Base-by-base conservation (phyloP, 805 yeast genomes). In the Clavispora santaluciae region DNA sequence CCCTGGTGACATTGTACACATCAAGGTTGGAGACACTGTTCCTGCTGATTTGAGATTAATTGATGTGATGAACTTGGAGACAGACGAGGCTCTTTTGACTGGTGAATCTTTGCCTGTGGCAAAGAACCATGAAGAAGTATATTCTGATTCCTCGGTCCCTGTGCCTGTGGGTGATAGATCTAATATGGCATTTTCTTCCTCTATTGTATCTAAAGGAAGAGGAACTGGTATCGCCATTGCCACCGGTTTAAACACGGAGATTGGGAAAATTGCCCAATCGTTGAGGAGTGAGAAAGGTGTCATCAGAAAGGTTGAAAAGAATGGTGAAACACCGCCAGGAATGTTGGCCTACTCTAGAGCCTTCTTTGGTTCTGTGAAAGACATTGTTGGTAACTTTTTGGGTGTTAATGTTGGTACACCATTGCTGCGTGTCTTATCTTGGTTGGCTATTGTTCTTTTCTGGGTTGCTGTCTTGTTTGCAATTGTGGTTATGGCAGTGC, bases 391-490 rank as follows among this genome's bases (percentile, higher is more conserved):
- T 26, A 76, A 81, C 29, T 76, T 88, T 49, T 71, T 88, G 49
- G 95, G 96, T 39, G 76, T 82, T 22, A 76, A 75, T 26, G 78
- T 72, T 12, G 95, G 95, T 25, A 88, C 96, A 2, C 95, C 96
- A 2, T 71, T 87, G 48, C 90, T 83, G 48, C 73, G 85, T 47
- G 79, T 78, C 51, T 70, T 88, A 40, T 79, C 95, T 1, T 79
- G 83, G 72, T 69, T 88, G 40, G 95, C 96, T 3, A 76, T 86
- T 38, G 59, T 75, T 33, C 68, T 88, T 35, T 86, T 87, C 50
- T 70, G 72, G 51, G 66, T 87, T 35, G 95, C 96, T 5, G 93
- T 87, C n/a, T 50, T 88, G 1, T 82, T 86, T 56, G 95, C 95
- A 1, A 80, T 88, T 42, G 78, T 88, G 15, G 95, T 86, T 3